Conservation (phyloP, 192 early-diverging fungal genomes). For the Ramicandelaber brevisporus region DNA sequence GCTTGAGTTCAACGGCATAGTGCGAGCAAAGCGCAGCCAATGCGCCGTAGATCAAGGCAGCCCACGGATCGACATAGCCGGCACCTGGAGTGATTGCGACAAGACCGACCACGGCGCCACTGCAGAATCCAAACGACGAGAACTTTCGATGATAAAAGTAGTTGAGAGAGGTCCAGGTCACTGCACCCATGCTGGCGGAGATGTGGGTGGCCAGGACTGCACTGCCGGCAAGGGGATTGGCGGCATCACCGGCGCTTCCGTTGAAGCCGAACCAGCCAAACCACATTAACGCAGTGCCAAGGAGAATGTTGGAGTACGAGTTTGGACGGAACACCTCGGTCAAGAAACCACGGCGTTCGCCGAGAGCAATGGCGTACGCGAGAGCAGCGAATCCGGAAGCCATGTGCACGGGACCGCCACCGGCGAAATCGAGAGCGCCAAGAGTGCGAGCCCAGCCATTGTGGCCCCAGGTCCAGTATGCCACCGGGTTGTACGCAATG, state of each 20-base stretch:
- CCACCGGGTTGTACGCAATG: conserved; percentile 42
- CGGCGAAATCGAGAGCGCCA: conserved; percentile 68
- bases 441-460: conserved; percentile 52
- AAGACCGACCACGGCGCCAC: conserved; percentile 68
- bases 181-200: conserved; percentile 34
- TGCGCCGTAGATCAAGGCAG: conserved; percentile 48
- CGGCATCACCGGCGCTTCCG: conserved; percentile 45
- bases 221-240: conserved; percentile 42
- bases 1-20: conserved; percentile 30
- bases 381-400: conserved; percentile 57
- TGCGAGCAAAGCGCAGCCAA: conserved; percentile 37
- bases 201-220: conserved; percentile 51
- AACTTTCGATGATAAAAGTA: conserved; percentile 41
- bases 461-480: conserved; percentile 60
- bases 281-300: conserved; percentile 61
- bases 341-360: conserved; percentile 39
- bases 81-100: conserved; percentile 72
- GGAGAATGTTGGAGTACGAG: conserved; percentile 57
- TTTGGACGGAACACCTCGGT: conserved; percentile 38
- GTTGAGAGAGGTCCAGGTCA: conserved; percentile 51
- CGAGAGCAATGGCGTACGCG: conserved; percentile 57
- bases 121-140: conserved; percentile 64
- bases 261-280: conserved; percentile 89
- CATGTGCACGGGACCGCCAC: conserved; percentile 66
- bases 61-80: conserved; percentile 45